These are phyloP conservation scores for Letharia columbiana DNA, from an alignment of 495 filamentous ascomycete genomes.

Conservation along the genomic window DNA sequence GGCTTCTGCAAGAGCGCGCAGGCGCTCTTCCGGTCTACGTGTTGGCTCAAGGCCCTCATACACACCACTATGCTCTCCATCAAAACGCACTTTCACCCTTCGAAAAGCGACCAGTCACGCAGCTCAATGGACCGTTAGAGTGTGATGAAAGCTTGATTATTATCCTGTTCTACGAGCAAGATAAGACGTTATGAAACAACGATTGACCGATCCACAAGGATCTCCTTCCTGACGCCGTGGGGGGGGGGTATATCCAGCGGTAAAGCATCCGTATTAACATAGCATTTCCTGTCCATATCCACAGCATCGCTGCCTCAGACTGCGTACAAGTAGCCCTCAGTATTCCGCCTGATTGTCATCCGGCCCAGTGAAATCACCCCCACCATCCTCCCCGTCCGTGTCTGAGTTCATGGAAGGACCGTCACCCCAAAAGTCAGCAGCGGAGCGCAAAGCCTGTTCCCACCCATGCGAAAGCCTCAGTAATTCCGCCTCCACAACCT, in stretches of 20 bases:
- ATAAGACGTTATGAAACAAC: background rate
- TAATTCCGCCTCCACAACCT: conserved; percentile 2
- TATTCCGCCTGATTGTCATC: background rate
- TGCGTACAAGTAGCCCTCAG: background rate
- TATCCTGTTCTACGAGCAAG: background rate
- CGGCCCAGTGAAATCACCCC: background rate
- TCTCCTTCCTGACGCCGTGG: conserved; percentile 4
- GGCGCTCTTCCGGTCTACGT: too few relatives aligned
- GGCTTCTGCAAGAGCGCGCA: background rate
- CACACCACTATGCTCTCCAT: background rate
- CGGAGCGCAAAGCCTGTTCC: background rate
- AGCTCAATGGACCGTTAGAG: background rate
- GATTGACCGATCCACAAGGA: background rate
- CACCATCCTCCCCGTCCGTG: background rate
- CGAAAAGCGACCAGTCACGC: background rate
- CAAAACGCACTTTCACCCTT: background rate
- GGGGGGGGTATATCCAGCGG: background rate
- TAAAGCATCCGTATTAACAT: background rate
- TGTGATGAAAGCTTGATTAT: background rate
- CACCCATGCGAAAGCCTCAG: background rate
- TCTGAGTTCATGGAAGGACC: background rate
- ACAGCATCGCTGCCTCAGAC: background rate
- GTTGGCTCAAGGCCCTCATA: too few relatives aligned
- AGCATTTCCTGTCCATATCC: too few relatives aligned
- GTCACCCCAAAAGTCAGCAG: background rate